Base-by-base conservation (phyloP, 2,329 filamentous ascomycete species). In the Claviceps sp. region DNA sequence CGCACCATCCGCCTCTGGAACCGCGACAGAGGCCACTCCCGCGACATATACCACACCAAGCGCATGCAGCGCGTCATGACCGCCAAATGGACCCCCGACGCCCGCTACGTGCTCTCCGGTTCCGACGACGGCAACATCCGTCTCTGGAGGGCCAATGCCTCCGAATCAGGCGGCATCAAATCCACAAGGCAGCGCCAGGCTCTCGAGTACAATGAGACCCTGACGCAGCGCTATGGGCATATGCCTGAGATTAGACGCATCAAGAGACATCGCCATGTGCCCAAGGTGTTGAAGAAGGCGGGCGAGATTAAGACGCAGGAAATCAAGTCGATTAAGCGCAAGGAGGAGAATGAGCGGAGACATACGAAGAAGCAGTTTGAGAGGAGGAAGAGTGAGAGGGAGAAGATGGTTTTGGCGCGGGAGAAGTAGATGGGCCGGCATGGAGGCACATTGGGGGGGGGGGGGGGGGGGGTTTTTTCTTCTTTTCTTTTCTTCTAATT, bases 171-270 rank as follows among this genome's bases (percentile, higher is more conserved):
- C 58, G 91, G 89, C 38, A 77, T 97, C 66, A 94, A 95, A 71
- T 88, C 85, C 22, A 80, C 88, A 17, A 79, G 85, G 50, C 86
- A 98, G 60, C 78, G 90, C 55, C 85, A 93, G 67, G 86, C 91
- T 55, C 76, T 96, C 34, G 90, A 97, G 68, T 97, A 97, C 66
- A 91, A 95, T 64, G 81, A 87, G 51, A 84, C 90, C 11, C 73
- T 98, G 53, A 81, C 88, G 61, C 76, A 88, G 61, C 76, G 90
- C 57, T 98, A 89, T 71, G 79, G 82, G 56, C 93, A 98, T 68
- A 96, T 98, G 90, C 93, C 93, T 48, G 91, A 98, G 70, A 86
- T 98, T 59, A 80, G 82, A 60, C 80, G 94, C 51, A 98, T 98
- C 67, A 84, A 84, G 61, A 79, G 89, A 50, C 93, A 98, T 68